Base-by-base conservation (phyloP, 2,329 filamentous ascomycete species). In the Aschersonia sp. region DNA sequence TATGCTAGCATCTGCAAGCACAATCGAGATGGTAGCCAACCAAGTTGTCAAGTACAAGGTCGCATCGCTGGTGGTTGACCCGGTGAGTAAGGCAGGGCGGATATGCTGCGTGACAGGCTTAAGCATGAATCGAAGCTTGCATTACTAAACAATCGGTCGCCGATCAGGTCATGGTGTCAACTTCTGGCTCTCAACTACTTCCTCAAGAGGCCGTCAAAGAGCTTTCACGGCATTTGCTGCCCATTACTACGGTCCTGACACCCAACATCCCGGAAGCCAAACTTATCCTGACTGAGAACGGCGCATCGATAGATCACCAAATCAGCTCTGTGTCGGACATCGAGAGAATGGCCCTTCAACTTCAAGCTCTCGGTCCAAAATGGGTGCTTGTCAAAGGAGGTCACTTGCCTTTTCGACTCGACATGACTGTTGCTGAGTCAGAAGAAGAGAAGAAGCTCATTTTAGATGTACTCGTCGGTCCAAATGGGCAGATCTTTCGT, bases 301-400 rank as follows among this genome's bases (percentile, higher is more conserved):
- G 73, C 1, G 30, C 12, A 1, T 55, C 66, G 6, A 55, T 64
- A 2, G 50, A 63, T 1, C 39, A 55, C 0, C 54, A 64, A 0
- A 72, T 85, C 1, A 62, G 70, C 5, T 72, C 68, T 44, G 67
- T 87, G 1, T 69, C 77, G 5, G 85, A 85, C 42, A 64, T 96
- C 41, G 79, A 87, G 54, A 58, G 64, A 1, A 70, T 94, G 35
- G 87, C 85, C 1, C 78, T 75, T 52, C 67, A 68, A 10, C 70
- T 95, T 6, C 76, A 79, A 40, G 61, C 64, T 2, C 68, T 94
- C 0, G 89, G 89, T 0, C 82, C 88, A 0, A 75, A 77, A 53
- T 88, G 83, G 68, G 84, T 96, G 32, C 73, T 97, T 8, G 70
- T 96, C 50, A 97, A 97, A 65, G 90, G 90, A 42, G 90, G 90